Evolutionary conservation across 2,329 filamentous ascomycete species (phyloP).

Genomic region (Exserohilum turcica): DNA sequence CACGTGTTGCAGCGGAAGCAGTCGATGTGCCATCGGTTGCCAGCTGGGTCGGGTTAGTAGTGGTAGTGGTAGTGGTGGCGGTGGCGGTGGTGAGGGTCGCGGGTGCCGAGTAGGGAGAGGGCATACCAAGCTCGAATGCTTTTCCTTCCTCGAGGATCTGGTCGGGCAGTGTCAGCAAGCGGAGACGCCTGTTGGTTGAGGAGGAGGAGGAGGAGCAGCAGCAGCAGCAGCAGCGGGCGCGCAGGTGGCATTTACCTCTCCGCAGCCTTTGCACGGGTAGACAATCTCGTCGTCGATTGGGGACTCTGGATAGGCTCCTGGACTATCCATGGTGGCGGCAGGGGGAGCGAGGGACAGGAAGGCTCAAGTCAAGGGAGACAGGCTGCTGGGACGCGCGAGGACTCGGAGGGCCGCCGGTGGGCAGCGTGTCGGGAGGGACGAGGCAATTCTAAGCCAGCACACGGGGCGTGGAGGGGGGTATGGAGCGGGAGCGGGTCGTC

Average conservation of each 20-base stretch:
- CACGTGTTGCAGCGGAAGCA: constrained; percentile 98
- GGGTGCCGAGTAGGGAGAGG: constrained; percentile 23
- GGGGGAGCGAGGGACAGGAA: constrained; percentile 7
- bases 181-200: background rate
- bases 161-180: constrained; percentile 25
- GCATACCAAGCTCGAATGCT: constrained; percentile 91
- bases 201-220: too few species aligned
- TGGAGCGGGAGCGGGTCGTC: constrained; percentile 1
- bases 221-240: too few species aligned
- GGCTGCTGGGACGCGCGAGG: constrained; percentile 1
- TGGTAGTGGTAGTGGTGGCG: background rate
- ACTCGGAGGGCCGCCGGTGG: constrained; percentile 1
- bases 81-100: constrained; percentile 5
- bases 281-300: constrained; percentile 55
- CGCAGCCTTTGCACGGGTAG: constrained; percentile 70
- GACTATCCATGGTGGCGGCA: constrained; percentile 57
- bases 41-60: constrained; percentile 63
- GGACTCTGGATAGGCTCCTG: constrained; percentile 60
- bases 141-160: constrained; percentile 98
- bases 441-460: background rate
- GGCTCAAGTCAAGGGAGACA: background rate
- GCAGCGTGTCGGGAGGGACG: background rate
- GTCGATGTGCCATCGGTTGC: constrained; percentile 97
- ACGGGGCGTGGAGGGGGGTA: background rate
- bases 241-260: constrained; percentile 47